phyloP scores from a whole-genome alignment of 805 yeast genomes.

The Cyberlindnera maritima region DNA sequence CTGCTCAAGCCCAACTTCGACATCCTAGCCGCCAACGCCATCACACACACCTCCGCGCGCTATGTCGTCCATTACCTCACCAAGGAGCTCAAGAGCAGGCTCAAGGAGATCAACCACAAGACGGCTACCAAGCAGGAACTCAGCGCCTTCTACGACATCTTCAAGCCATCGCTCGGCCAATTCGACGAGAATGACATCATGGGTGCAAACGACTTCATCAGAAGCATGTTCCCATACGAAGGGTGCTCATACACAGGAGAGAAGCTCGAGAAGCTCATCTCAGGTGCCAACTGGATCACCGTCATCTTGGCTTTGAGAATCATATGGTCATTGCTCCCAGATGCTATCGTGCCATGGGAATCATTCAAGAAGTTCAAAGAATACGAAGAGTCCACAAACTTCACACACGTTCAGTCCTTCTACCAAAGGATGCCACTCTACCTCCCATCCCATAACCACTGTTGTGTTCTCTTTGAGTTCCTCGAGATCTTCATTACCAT shows the following conservation, averaged over 20 bases:
- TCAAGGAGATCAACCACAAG: slow-evolving; percentile 15
- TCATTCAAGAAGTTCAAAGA: slow-evolving; percentile 29
- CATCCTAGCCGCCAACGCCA: slow-evolving; percentile 20
- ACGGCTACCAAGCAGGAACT: slow-evolving; percentile 23
- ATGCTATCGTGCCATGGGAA: slow-evolving; percentile 36
- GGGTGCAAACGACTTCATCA: slow-evolving; percentile 28
- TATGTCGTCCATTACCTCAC: slow-evolving; percentile 34
- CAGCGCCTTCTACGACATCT: slow-evolving; percentile 27
- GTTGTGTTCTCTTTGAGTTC: slow-evolving; percentile 36
- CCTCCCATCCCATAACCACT: slow-evolving; percentile 34
- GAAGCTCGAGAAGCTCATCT: slow-evolving; percentile 26
- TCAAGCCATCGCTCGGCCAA: slow-evolving; percentile 35
- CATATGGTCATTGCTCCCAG: slow-evolving; percentile 34
- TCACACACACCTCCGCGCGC: slow-evolving; percentile 33
- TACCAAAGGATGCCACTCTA: slow-evolving; percentile 33
- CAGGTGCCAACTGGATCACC: slow-evolving; percentile 25
- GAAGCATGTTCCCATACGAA: slow-evolving; percentile 33
- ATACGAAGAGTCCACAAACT: slow-evolving; percentile 24
- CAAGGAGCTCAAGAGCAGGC: slow-evolving; percentile 29
- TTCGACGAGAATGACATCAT: slow-evolving; percentile 31
- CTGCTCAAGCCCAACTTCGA: slow-evolving; percentile 25
- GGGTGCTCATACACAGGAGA: slow-evolving; percentile 36
- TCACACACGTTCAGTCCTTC: slow-evolving; percentile 30
- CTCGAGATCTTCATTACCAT: slow-evolving; percentile 33
- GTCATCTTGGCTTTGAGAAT: slow-evolving; percentile 31